phyloP scores from a whole-genome alignment of 2,329 filamentous ascomycete species.

The Exutisphaerella laricina region DNA sequence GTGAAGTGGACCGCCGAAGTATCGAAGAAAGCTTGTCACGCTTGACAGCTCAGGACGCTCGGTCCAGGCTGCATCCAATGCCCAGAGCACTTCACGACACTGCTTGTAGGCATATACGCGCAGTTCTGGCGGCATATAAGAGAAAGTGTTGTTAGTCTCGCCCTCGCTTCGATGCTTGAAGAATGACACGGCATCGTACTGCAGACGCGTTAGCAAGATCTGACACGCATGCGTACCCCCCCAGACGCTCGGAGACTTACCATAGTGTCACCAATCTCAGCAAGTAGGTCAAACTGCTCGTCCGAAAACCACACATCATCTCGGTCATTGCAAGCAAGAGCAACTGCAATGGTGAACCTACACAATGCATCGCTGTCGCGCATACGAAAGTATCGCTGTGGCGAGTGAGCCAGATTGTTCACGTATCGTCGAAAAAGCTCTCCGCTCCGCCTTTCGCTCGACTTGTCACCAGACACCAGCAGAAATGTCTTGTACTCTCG shows the following conservation, averaged over 20 bases:
- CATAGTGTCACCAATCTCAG: constrained; percentile 25
- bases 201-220: background rate
- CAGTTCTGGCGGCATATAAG: constrained; percentile 26
- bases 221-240: background rate
- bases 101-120: constrained; percentile 24
- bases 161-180: constrained; percentile 34
- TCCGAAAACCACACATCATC: constrained; percentile 21
- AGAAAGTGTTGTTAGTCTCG: constrained; percentile 34
- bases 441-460: constrained; percentile 12
- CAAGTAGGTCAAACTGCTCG: constrained; percentile 26
- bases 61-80: constrained; percentile 29
- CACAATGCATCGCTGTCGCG: constrained; percentile 33
- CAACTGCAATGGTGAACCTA: constrained; percentile 32
- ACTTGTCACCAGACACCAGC: constrained; percentile 18
- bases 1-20: constrained; percentile 33
- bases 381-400: constrained; percentile 31
- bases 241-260: too few relatives aligned
- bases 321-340: constrained; percentile 32
- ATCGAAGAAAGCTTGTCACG: constrained; percentile 28
- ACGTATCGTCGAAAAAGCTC: constrained; percentile 31
- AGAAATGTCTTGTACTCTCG: constrained; percentile 21
- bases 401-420: constrained; percentile 25
- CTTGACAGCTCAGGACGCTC: background rate
- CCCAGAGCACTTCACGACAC: constrained; percentile 33
- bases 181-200: constrained; percentile 33